Evolutionary conservation across 2,329 filamentous ascomycete species (phyloP), one percentile per base, ranked within the genome.

Genomic region (Aureobasidium sp.): DNA sequence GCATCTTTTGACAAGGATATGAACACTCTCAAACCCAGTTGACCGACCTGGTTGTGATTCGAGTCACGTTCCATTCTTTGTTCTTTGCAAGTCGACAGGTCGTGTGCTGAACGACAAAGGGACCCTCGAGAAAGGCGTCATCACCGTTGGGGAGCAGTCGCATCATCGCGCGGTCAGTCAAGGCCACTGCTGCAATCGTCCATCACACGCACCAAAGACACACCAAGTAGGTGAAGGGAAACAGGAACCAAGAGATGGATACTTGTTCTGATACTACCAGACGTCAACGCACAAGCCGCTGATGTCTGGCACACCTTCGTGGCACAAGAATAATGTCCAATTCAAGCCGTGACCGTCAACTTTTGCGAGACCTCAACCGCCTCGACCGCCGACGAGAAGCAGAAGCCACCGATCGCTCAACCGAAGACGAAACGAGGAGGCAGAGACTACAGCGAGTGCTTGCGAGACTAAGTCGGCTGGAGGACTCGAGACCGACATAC

Each of bases 361-460:
- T 61, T 11, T 22, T 61, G n/a, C 49, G 57, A 61, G 57, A 61
- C 25, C 45, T 61, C 25, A 44, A 61, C 36, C 45, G 57, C 22
- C 36, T 61, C 7, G 57, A 61, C 25, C 57, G 57, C 44, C 44
- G 44, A 44, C 44, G 57, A 49, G 57, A 61, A 44, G 57, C 57
- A 41, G 45, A 49, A 42, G 45, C 45, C 45, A 47, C 42, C 45
- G 47, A 61, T 15, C 45, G 68, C 58, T 39, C 48, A 57, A 7
- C 45, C 52, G 74, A 76, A 63, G 75, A 78, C 49, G 64, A 74
- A 45, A 74, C 74, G 51, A 70, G 75, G 58, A 70, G 75, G 36
- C 72, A 77, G 59, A 68, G 76, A 47, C 65, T 79, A 67, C 75
- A 77, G 63, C 68, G 75, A 48, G 75, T 78, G n/a, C 77, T 82